Evolutionary conservation across 352 stramenopile genomes (phyloP).

Genomic region (Globisporangium camurandrum): DNA sequence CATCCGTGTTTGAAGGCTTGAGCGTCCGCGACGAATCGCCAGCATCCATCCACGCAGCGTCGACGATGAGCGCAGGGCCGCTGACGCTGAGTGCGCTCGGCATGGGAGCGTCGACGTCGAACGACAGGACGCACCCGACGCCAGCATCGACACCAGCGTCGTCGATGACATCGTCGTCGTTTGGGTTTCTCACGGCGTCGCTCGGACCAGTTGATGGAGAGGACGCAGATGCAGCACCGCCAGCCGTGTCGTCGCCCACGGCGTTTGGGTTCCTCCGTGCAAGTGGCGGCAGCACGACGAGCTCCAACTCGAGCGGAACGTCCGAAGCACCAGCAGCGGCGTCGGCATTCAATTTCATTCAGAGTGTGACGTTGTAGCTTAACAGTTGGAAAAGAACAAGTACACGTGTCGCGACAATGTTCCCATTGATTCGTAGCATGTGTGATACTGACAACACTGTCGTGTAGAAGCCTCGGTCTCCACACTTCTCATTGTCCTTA

Average conservation of each 20-base stretch:
- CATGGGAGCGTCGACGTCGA: constrained; percentile 19
- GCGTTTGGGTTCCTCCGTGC: constrained; percentile 52
- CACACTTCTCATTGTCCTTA: too few relatives aligned
- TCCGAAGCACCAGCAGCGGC: constrained; percentile 11
- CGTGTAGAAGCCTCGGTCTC: too few relatives aligned
- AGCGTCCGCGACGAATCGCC: constrained; percentile 24
- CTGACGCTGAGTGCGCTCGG: constrained; percentile 42
- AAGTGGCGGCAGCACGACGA: constrained; percentile 10
- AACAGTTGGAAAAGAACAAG: neutral
- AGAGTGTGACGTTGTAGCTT: constrained; percentile 13
- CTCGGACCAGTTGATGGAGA: constrained; percentile 7
- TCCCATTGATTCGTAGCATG: too few relatives aligned
- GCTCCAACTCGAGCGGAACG: constrained; percentile 14
- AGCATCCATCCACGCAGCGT: constrained; percentile 20
- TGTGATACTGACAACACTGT: too few relatives aligned
- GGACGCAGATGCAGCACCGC: constrained; percentile 9
- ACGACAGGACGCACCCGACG: constrained; percentile 5
- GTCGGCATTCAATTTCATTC: constrained; percentile 65
- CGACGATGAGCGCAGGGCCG: constrained; percentile 29
- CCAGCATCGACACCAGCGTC: constrained; percentile 12
- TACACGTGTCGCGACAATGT: neutral
- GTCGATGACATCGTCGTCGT: constrained; percentile 1
- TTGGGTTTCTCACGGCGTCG: constrained; percentile 24
- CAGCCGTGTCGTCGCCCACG: constrained; percentile 36
- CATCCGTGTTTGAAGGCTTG: constrained; percentile 51